Conservation (phyloP, 352 stramenopile species). For the Phytophthora agathidicida region DNA sequence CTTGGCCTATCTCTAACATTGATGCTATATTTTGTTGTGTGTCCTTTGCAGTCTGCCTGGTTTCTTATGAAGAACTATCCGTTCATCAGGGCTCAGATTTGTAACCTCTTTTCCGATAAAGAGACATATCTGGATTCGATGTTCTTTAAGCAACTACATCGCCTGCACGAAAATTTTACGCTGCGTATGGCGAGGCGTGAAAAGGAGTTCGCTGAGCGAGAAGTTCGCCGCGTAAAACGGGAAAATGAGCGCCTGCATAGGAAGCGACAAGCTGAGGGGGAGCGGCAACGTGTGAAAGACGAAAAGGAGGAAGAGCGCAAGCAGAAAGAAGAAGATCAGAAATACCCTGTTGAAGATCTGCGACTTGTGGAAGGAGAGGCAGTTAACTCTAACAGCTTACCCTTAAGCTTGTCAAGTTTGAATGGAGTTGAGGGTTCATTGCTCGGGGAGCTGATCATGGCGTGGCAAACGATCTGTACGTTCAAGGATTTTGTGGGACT, state of each 20-base stretch:
- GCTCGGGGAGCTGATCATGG: slow-evolving; percentile 80
- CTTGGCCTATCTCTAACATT: slow-evolving; percentile 32
- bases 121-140: slow-evolving; percentile 81
- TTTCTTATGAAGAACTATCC: slow-evolving; percentile 87
- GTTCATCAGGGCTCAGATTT: slow-evolving; percentile 84
- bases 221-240: slow-evolving; percentile 61
- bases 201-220: slow-evolving; percentile 63
- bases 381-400: slow-evolving; percentile 36
- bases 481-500: slow-evolving; percentile 76
- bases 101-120: slow-evolving; percentile 75
- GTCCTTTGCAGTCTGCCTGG: slow-evolving; percentile 63
- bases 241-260: slow-evolving; percentile 64
- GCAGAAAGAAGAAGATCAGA: slow-evolving; percentile 59
- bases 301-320: slow-evolving; percentile 72
- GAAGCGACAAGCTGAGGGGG: slow-evolving; percentile 52
- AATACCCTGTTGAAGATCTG: slow-evolving; percentile 78
- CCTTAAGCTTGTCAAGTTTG: slow-evolving; percentile 43
- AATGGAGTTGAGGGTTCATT: slow-evolving; percentile 60
- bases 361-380: slow-evolving; percentile 57
- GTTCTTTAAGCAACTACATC: slow-evolving; percentile 87
- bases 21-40: slow-evolving; percentile 12
- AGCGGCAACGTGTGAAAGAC: slow-evolving; percentile 51
- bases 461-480: slow-evolving; percentile 78
- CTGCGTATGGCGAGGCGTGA: slow-evolving; percentile 60
- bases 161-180: slow-evolving; percentile 69